Evolutionary conservation across 1,284 basidiomycete genomes (phyloP), one percentile per base, ranked within the genome.

Genomic region (Phylloporus sp.): DNA sequence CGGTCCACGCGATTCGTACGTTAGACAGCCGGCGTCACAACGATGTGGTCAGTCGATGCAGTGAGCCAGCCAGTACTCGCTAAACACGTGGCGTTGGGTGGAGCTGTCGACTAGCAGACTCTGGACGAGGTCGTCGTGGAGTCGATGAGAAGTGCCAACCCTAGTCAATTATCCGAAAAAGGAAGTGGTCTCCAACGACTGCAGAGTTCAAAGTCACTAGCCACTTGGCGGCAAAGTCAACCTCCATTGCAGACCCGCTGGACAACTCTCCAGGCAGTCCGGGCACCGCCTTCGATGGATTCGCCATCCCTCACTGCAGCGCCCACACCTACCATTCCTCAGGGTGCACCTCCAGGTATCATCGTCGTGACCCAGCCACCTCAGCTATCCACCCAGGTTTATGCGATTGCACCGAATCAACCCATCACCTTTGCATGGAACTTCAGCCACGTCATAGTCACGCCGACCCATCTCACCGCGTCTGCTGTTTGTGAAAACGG

Each of bases 361-460:
- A 75, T 93, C 61, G 83, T 85, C 59, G 86, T 93, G 73, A 92
- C 90, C 44, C 85, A 93, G 73, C 95, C 95, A 0, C 89, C 93
- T 0, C 84, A 88, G 68, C 90, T 91, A 20, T 87, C 87, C 24
- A 88, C 89, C 11, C 93, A 92, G 17, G 96, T 88, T 80, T 96
- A 89, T 82, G 95, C 96, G 82, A 92, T 98, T 70, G 91, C 90
- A 2, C 79, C 81, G 2, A 82, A 81, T 61, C 84, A 92, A 69
- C 81, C 81, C 61, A 86, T 97, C 72, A 97, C 94, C 22, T 94
- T 96, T 76, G 93, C 83, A 26, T 97, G 94, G 95, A 94, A 93
- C 77, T 85, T 93, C 70, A 93, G 92, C 24, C 82, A 82, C 64
- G 79, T 96, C 39, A 78, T 89, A 66, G 85, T 83, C 40, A 86